These are phyloP conservation scores for Lojkania enalia DNA, from an alignment of 2,329 filamentous ascomycete species.

Conservation along the genomic window DNA sequence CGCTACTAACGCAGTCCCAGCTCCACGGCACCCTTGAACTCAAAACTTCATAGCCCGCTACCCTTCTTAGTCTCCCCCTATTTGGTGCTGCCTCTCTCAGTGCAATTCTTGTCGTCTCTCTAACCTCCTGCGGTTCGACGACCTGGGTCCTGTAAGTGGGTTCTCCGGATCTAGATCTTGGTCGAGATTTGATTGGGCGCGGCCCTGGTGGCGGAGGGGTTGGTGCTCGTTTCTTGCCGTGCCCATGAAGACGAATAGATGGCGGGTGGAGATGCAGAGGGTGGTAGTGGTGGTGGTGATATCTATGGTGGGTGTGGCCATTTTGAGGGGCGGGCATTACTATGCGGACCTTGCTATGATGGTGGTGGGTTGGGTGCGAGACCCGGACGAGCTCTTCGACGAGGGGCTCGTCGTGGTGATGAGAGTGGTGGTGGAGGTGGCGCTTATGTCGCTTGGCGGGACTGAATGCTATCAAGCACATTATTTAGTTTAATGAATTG, in stretches of 20 bases:
- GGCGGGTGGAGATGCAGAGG: constrained; percentile 16
- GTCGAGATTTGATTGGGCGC: too few relatives aligned
- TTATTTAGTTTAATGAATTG: too few relatives aligned
- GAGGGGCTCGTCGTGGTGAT: not conserved
- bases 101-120: constrained; percentile 31
- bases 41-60: constrained; percentile 36
- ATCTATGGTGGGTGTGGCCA: constrained; percentile 1
- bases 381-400: not conserved
- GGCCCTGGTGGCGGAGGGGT: constrained; percentile 14
- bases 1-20: constrained; percentile 41
- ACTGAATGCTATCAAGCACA: not conserved
- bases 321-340: not conserved
- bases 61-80: constrained; percentile 24
- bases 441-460: not conserved
- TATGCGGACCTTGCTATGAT: not conserved
- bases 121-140: constrained; percentile 24
- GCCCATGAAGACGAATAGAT: constrained; percentile 21
- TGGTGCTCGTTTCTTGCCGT: constrained; percentile 23
- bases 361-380: not conserved
- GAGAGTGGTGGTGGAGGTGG: constrained; percentile 12
- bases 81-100: constrained; percentile 22
- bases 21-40: constrained; percentile 35
- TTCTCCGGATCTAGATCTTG: constrained; percentile 11
- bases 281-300: constrained; percentile 15
- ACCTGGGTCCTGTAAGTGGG: constrained; percentile 37